Evolutionary conservation across 148 eudicot genomes (phyloP).

Genomic region (Rhododendron vialii): DNA sequence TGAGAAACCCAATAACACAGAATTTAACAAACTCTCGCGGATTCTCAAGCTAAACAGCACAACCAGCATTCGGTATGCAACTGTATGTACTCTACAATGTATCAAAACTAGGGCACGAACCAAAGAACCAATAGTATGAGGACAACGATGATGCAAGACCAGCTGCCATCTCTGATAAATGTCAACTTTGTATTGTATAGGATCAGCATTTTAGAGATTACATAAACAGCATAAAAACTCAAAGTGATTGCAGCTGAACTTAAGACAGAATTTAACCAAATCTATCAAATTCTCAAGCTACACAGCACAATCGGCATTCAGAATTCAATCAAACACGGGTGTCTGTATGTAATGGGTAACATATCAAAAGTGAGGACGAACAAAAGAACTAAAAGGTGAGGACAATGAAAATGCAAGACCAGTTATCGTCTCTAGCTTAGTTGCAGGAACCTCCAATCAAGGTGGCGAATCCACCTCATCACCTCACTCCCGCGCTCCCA

Average conservation of each 20-base stretch:
- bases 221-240: background rate
- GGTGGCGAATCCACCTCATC: background rate
- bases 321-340: background rate
- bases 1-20: slow-evolving; percentile 4
- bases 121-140: slow-evolving; percentile 64
- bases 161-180: slow-evolving; percentile 36
- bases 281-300: background rate
- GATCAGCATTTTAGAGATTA: background rate
- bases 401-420: slow-evolving; percentile 53
- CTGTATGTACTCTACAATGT: background rate
- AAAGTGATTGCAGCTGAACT: background rate
- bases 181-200: background rate
- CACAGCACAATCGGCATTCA: slow-evolving; percentile 2
- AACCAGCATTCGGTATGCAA: background rate
- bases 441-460: too few relatives aligned
- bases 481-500: background rate
- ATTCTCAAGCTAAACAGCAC: slow-evolving; percentile 5
- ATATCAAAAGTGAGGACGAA: slow-evolving; percentile 2
- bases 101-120: slow-evolving; percentile 19
- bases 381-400: slow-evolving; percentile 71
- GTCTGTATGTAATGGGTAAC: background rate
- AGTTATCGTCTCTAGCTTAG: slow-evolving; percentile 36
- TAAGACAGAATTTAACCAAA: background rate
- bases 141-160: slow-evolving; percentile 55
- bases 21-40: background rate